These are phyloP conservation scores for Agaricus subrufescens DNA, from an alignment of 768 basidiomycete genomes.

Conservation along the genomic window DNA sequence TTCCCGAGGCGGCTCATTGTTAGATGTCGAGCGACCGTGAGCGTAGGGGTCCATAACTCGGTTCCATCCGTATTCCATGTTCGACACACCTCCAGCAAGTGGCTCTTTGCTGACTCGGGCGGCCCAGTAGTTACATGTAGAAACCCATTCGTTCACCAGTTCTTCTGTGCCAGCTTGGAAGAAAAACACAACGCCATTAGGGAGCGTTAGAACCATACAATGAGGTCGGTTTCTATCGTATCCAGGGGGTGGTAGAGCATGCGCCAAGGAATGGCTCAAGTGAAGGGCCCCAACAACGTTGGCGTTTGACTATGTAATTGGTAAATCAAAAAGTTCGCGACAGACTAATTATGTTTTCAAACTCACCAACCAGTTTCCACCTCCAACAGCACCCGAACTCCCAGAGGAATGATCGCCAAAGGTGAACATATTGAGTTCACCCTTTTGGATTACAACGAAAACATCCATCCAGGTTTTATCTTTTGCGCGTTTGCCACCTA, in stretches of 20 bases:
- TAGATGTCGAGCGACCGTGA: constrained; percentile 52
- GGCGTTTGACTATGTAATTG: constrained; percentile 69
- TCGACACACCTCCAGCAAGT: constrained; percentile 91
- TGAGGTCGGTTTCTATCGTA: constrained; percentile 88
- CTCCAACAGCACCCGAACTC: constrained; percentile 70
- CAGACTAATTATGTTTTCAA: not conserved
- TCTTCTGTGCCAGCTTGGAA: constrained; percentile 99
- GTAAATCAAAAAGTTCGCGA: constrained; percentile 4
- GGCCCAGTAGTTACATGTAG: constrained; percentile 99
- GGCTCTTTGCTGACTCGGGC: constrained; percentile 95
- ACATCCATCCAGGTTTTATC: constrained; percentile 92
- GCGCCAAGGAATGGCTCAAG: constrained; percentile 85
- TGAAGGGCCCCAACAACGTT: constrained; percentile 75
- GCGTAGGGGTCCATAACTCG: constrained; percentile 54
- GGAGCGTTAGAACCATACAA: constrained; percentile 90
- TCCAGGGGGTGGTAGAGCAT: constrained; percentile 85
- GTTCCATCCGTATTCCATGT: constrained; percentile 99
- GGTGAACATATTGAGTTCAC: constrained; percentile 92
- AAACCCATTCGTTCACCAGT: constrained; percentile 98
- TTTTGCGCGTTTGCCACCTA: constrained; percentile 74
- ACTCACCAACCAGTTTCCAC: constrained; percentile 97
- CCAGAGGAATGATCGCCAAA: constrained; percentile 78
- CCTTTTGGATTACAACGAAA: constrained; percentile 94
- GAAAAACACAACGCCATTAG: constrained; percentile 91
- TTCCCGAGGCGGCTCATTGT: constrained; percentile 47